Evolutionary conservation across 345 rosid genomes (phyloP).

Genomic region (Pistacia vera): DNA sequence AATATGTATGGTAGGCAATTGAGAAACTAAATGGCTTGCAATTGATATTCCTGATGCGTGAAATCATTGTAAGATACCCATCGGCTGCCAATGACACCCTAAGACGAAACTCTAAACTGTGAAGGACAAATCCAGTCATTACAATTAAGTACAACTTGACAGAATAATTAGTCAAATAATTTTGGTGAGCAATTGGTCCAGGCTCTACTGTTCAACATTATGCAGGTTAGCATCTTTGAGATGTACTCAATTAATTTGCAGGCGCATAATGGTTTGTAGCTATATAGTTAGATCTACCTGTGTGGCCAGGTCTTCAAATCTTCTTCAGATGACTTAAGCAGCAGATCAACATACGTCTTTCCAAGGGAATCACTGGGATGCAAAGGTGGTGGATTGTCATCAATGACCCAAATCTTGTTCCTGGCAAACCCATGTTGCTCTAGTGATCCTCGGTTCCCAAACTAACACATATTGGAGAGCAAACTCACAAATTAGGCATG

Average conservation of each 20-base stretch:
- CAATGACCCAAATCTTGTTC: slow-evolving; percentile 80
- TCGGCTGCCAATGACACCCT: slow-evolving; percentile 72
- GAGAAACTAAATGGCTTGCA: slow-evolving; percentile 86
- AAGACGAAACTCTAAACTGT: slow-evolving; percentile 91
- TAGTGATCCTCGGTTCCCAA: slow-evolving; percentile 76
- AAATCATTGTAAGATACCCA: slow-evolving; percentile 68
- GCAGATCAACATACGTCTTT: slow-evolving; percentile 63
- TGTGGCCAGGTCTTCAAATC: slow-evolving; percentile 91
- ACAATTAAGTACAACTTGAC: neutral
- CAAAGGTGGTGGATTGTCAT: slow-evolving; percentile 70
- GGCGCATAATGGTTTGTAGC: neutral
- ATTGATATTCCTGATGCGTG: slow-evolving; percentile 87
- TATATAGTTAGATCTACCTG: slow-evolving; percentile 38
- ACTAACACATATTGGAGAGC: slow-evolving; percentile 37
- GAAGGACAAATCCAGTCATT: slow-evolving; percentile 23
- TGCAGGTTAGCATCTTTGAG: neutral
- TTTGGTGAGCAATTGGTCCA: neutral
- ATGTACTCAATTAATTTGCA: neutral
- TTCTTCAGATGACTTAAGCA: slow-evolving; percentile 80
- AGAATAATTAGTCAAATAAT: neutral
- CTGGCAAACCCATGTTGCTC: slow-evolving; percentile 97
- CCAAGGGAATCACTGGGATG: slow-evolving; percentile 51
- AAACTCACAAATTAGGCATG: slow-evolving; percentile 13
- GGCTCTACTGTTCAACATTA: neutral
- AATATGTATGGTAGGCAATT: slow-evolving; percentile 82